Evolutionary conservation across 2,329 filamentous ascomycete genomes (phyloP).

Genomic region (Ascochyta clinopodiicola): DNA sequence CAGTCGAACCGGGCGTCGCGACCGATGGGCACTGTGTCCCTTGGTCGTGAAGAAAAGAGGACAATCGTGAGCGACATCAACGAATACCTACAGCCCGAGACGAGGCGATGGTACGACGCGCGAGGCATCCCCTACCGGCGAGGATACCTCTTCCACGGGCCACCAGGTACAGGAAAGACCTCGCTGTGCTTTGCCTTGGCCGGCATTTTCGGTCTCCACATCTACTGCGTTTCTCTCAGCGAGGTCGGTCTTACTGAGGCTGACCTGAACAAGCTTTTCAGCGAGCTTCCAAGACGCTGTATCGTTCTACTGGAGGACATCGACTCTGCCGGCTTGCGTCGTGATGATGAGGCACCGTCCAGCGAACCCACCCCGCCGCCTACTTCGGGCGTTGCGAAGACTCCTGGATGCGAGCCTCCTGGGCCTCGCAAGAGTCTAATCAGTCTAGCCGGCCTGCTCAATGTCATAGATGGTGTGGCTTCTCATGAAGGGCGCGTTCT

Average conservation of each 20-base stretch:
- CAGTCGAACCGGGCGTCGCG: slow-evolving; percentile 66
- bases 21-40: slow-evolving; percentile 76
- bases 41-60: slow-evolving; percentile 71
- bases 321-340: slow-evolving; percentile 54
- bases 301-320: slow-evolving; percentile 58
- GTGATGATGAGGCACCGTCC: slow-evolving; percentile 37
- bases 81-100: slow-evolving; percentile 76
- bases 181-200: slow-evolving; percentile 50
- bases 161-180: slow-evolving; percentile 81
- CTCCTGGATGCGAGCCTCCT: neutral
- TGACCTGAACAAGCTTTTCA: slow-evolving; percentile 59
- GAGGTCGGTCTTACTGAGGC: slow-evolving; percentile 78
- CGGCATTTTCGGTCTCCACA: slow-evolving; percentile 55
- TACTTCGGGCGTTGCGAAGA: neutral
- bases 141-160: slow-evolving; percentile 82
- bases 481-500: slow-evolving; percentile 79
- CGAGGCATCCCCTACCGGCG: slow-evolving; percentile 85
- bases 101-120: slow-evolving; percentile 80
- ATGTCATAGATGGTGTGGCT: slow-evolving; percentile 82
- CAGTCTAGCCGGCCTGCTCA: slow-evolving; percentile 78
- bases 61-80: slow-evolving; percentile 74
- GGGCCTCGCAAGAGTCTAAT: slow-evolving; percentile 57
- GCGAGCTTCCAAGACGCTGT: slow-evolving; percentile 52
- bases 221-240: slow-evolving; percentile 55
- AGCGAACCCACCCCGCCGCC: slow-evolving; percentile 2